Conservation (phyloP, 2,329 filamentous ascomycete genomes). For the Aciculosporium take region DNA sequence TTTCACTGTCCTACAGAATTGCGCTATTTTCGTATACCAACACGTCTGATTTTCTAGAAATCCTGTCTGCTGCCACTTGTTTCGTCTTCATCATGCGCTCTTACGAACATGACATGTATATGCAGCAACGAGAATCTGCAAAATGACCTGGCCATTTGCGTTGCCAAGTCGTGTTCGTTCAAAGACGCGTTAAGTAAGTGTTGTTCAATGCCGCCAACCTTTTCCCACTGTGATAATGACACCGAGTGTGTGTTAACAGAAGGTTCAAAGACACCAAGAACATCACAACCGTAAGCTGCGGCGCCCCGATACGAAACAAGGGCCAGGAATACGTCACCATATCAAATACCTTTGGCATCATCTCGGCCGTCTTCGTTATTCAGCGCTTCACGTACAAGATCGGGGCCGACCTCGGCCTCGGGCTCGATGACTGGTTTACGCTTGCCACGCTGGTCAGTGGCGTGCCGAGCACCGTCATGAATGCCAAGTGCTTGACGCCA, state of each 20-base stretch:
- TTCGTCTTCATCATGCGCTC: conserved; percentile 13
- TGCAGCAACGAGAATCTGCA: conserved; percentile 17
- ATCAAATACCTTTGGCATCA: conserved; percentile 17
- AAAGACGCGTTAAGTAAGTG: conserved; percentile 19
- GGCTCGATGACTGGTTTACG: conserved; percentile 25
- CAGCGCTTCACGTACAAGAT: conserved; percentile 26
- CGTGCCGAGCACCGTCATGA: conserved; percentile 18
- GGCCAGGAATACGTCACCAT: conserved; percentile 20
- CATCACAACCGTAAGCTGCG: conserved; percentile 10
- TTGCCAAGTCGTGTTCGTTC: conserved; percentile 4
- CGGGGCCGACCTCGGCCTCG: conserved; percentile 20
- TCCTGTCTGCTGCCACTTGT: conserved; percentile 14
- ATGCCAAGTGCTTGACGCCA: neutral
- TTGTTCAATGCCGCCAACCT: no score
- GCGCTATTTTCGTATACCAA: neutral
- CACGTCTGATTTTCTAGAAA: neutral
- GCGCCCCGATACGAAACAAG: conserved; percentile 16
- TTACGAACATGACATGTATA: conserved; percentile 16
- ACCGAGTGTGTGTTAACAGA: neutral
- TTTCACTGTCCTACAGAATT: neutral
- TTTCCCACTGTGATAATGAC: no score
- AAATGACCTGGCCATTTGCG: conserved; percentile 6
- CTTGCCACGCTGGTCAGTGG: conserved; percentile 14
- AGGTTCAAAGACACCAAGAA: conserved; percentile 9
- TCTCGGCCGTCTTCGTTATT: conserved; percentile 26